Conservation (phyloP, 257 asterid species). For the Paraleonurus japonicus region DNA sequence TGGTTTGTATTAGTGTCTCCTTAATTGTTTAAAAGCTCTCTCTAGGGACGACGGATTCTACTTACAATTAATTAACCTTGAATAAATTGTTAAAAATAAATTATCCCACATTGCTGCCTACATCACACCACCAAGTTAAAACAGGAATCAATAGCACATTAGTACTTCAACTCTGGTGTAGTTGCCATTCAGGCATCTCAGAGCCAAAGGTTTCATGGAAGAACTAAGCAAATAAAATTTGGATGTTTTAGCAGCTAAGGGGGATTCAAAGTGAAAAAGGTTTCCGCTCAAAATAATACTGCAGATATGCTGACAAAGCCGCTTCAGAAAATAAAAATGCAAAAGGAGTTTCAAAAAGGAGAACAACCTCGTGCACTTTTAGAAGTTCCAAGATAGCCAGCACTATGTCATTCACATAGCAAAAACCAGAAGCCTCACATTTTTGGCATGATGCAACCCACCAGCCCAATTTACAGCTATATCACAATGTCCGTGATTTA, state of each 20-base stretch:
- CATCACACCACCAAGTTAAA: not conserved
- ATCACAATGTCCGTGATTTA: constrained; percentile 60
- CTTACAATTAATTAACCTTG: not conserved
- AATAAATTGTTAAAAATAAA: not conserved
- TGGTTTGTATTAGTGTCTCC: not conserved
- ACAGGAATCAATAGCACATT: not conserved
- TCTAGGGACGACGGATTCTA: constrained; percentile 1
- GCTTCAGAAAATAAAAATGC: not conserved
- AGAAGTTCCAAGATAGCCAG: constrained; percentile 63
- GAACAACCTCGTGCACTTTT: constrained; percentile 50
- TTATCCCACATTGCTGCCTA: not conserved
- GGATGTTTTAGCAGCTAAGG: not conserved
- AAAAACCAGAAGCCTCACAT: constrained; percentile 67
- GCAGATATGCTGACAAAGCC: constrained; percentile 8
- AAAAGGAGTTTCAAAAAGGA: not conserved
- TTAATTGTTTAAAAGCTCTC: not conserved
- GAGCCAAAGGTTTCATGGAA: not conserved
- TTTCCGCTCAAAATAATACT: not conserved
- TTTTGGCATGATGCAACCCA: constrained; percentile 64
- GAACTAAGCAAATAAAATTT: not conserved
- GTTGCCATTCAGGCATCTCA: not conserved
- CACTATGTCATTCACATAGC: constrained; percentile 62
- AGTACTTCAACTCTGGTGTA: not conserved
- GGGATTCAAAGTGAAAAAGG: not conserved
- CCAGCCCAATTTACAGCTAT: constrained; percentile 71